A percentile compares a stretch with the other conserved stretches of the same genome.
Conservation (phyloP, 1,139 yeast species). For the Sugiyamaella xylanicola region DNA sequence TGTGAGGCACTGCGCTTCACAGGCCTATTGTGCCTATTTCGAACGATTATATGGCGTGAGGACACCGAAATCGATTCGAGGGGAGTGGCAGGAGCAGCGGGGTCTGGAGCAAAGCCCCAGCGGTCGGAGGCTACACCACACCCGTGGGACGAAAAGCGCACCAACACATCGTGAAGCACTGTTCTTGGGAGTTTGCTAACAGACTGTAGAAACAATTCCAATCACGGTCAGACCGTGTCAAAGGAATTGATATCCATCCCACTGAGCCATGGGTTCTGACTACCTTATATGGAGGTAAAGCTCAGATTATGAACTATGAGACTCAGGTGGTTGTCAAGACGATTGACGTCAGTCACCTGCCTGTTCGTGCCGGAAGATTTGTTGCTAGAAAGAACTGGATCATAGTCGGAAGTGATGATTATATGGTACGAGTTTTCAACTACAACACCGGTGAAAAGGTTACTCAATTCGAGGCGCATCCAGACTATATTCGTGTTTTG, state of each 20-base stretch:
- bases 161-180: too few species aligned
- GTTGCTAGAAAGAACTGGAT: slow-evolving; percentile 98
- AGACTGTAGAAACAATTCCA: slow-evolving; percentile 66
- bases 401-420: slow-evolving; percentile 94
- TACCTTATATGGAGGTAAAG: slow-evolving; percentile 72
- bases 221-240: slow-evolving; percentile 92
- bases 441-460: slow-evolving; percentile 94
- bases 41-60: too few species aligned
- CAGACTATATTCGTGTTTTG: slow-evolving; percentile 89
- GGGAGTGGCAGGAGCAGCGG: neutral
- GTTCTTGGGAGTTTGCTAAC: too few species aligned
- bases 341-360: slow-evolving; percentile 88
- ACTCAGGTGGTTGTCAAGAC: slow-evolving; percentile 66
- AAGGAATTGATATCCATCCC: slow-evolving; percentile 97
- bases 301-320: slow-evolving; percentile 93
- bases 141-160: neutral
- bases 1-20: neutral
- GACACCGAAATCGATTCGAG: too few species aligned
- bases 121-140: neutral
- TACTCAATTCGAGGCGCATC: slow-evolving; percentile 95
- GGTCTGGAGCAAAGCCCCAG: neutral
- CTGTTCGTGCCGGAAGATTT: slow-evolving; percentile 93
- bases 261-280: slow-evolving; percentile 93
- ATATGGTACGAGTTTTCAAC: slow-evolving; percentile 87
- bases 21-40: too few species aligned